Base-by-base conservation (phyloP, 371 early-diverging fungal species). In the Rhizomucor miehei region DNA sequence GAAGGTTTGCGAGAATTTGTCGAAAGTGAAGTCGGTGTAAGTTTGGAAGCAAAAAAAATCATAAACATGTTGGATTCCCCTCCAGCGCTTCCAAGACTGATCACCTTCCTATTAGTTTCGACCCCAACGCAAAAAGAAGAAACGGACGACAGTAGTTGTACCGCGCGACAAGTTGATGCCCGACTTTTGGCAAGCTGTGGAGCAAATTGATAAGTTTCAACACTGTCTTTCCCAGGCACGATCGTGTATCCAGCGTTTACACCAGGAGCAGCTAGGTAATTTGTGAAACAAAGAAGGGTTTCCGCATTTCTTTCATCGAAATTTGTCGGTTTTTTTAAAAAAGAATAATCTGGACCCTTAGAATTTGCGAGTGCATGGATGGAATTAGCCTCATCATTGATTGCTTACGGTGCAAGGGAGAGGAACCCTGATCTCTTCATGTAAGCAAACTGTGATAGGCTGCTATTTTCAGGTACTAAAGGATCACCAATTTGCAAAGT, bases 1-100 rank as follows among this genome's bases (percentile, higher is more conserved):
- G 71, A 77, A 60, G 71, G 62, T 8, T 41, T 77, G 25, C 63
- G 71, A 37, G 77, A 73, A 51, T 77, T 77, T 60, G 59, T 77
- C 12, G 77, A 77, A 52, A 71, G 69, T 50, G 77, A 77, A 60
- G 57, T 69, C 24, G 77, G 77, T 58, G 75, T 75, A 69, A 57
- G 60, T 60, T 60, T 29, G 29, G 8, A 5, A 29, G 29, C 29
- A 29, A 29, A 29, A 8, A 29, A 5, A 29, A 29, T 29, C 5
- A 29, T 29, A 29, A 29, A 3, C 3, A 29, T 29, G 29, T 29
- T n/a, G n/a, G 29, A 29, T 29, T 29, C 29, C 8, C n/a, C n/a
- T n/a, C n/a, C n/a, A n/a, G n/a, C n/a, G n/a, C n/a, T n/a, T n/a
- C n/a, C n/a, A n/a, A n/a, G 29, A 29, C 29, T 29, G 29, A 29